Conservation (phyloP, 2,329 filamentous ascomycete species). For the Cryoendolithus antarcticus region DNA sequence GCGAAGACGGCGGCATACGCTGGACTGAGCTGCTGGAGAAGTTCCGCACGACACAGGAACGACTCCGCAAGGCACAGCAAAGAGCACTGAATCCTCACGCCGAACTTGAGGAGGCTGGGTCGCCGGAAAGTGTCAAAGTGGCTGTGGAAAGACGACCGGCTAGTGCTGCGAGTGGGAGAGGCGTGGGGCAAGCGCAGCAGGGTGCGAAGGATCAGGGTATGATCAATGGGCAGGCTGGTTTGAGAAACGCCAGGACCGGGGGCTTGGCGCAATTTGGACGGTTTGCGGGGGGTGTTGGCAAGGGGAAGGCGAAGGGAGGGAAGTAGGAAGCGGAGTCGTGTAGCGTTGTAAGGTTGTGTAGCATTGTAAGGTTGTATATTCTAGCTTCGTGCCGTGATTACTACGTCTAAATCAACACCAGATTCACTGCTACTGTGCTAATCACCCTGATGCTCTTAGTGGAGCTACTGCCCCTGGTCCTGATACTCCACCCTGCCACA, state of each 20-base stretch:
- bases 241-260: background rate
- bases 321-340: no score
- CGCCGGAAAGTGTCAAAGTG: background rate
- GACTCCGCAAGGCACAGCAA: conserved; percentile 57
- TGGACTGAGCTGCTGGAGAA: conserved; percentile 93
- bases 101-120: conserved; percentile 1
- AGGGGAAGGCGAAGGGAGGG: conserved; percentile 5
- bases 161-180: conserved; percentile 5
- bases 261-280: conserved; percentile 1
- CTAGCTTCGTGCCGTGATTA: no score
- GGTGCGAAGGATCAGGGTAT: background rate
- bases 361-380: no score
- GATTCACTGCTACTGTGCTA: no score
- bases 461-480: no score
- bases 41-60: conserved; percentile 83
- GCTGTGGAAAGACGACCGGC: conserved; percentile 5
- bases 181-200: background rate
- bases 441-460: no score
- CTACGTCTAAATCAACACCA: no score
- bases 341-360: no score
- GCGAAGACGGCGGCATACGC: conserved; percentile 60
- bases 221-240: background rate
- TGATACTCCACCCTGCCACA: no score
- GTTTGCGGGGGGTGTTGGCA: conserved; percentile 3
- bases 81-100: conserved; percentile 10